A percentile compares a stretch with the other conserved stretches of the same genome.
Evolutionary conservation across 768 basidiomycete species (phyloP).

Genomic region (Tricholomella constricta): DNA sequence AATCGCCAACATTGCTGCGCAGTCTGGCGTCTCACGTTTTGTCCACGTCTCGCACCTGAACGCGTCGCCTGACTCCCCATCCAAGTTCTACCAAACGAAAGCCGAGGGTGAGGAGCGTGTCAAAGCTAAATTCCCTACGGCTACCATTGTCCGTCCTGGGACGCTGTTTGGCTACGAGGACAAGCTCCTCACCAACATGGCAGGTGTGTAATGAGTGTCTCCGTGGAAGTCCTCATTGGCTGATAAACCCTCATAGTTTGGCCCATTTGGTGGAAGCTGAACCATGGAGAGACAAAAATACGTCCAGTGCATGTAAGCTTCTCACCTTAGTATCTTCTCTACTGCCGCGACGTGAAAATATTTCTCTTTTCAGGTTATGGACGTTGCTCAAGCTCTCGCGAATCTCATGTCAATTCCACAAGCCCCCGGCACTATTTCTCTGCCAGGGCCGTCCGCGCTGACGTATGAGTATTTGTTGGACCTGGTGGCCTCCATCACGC

Average conservation of each 20-base stretch:
- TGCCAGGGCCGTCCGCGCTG: constrained; percentile 88
- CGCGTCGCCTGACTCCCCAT: constrained; percentile 75
- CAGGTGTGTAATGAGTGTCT: constrained; percentile 56
- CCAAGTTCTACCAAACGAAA: constrained; percentile 87
- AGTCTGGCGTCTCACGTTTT: constrained; percentile 78
- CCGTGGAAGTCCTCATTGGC: constrained; percentile 12
- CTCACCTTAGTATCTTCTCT: constrained; percentile 12
- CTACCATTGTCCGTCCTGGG: constrained; percentile 87
- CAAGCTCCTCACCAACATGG: constrained; percentile 89
- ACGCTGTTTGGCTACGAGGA: constrained; percentile 95
- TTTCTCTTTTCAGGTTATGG: constrained; percentile 64
- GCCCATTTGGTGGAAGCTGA: constrained; percentile 94
- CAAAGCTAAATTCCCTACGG: constrained; percentile 76
- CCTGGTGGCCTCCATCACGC: constrained; percentile 79
- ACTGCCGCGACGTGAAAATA: constrained; percentile 21
- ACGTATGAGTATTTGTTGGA: constrained; percentile 81
- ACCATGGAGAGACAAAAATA: constrained; percentile 82
- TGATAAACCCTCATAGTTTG: constrained; percentile 54
- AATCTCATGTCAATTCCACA: constrained; percentile 70
- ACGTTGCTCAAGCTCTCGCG: constrained; percentile 90
- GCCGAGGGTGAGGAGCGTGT: constrained; percentile 89
- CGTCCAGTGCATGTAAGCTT: constrained; percentile 87
- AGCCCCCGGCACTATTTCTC: constrained; percentile 66
- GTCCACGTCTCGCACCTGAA: constrained; percentile 97
- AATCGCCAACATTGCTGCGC: constrained; percentile 82